A percentile compares a stretch with the other conserved stretches of the same genome.
Conservation (phyloP, 345 rosid genomes). For the Luvunga scandens region DNA sequence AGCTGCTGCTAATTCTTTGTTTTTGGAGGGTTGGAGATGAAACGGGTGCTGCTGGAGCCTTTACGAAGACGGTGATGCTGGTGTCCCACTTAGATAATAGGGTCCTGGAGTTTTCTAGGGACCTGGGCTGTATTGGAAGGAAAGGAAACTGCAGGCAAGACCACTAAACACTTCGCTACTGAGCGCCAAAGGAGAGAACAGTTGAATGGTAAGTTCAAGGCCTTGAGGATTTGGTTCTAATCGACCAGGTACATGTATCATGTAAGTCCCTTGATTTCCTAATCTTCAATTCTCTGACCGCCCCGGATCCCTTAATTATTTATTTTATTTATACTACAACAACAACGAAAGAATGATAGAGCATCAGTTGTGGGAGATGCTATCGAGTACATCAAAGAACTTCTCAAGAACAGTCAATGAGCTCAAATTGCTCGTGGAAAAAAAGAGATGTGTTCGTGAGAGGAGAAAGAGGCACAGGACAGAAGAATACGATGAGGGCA, state of each 20-base stretch:
- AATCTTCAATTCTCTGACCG: too few relatives aligned
- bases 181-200: constrained; percentile 72
- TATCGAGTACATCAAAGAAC: constrained; percentile 71
- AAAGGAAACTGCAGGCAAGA: constrained; percentile 26
- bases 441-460: constrained; percentile 58
- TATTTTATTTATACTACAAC: too few relatives aligned
- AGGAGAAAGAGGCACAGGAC: constrained; percentile 44
- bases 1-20: constrained; percentile 25
- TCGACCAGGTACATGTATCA: constrained; percentile 50
- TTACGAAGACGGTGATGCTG: constrained; percentile 34
- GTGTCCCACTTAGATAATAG: constrained; percentile 37
- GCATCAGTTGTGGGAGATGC: constrained; percentile 87
- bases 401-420: constrained; percentile 61
- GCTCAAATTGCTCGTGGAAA: constrained; percentile 76
- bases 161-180: constrained; percentile 50
- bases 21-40: constrained; percentile 28
- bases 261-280: too few relatives aligned
- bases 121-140: constrained; percentile 43
- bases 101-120: constrained; percentile 47
- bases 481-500: constrained; percentile 49
- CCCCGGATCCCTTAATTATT: too few relatives aligned
- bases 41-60: constrained; percentile 17
- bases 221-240: constrained; percentile 60
- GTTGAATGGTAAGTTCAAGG: constrained; percentile 53
- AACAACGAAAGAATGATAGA: constrained; percentile 57